Evolutionary conservation across 441 rosid species (phyloP).

Genomic region (Brassica balearica): DNA sequence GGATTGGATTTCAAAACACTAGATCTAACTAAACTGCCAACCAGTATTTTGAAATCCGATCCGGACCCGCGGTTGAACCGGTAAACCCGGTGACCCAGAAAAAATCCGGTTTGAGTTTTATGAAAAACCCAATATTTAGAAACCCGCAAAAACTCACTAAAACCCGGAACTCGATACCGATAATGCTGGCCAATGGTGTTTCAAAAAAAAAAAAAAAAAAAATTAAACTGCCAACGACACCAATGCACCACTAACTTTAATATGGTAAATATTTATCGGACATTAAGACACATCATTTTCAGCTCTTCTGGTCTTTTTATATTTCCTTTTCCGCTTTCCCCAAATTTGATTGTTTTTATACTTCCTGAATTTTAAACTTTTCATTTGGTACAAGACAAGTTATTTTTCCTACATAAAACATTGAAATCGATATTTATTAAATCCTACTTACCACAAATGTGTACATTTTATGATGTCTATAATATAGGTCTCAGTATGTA

Average conservation of each 20-base stretch:
- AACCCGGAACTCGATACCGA: no score
- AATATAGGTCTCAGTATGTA: constrained; percentile 14
- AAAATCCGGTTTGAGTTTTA: no score
- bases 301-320: constrained; percentile 19
- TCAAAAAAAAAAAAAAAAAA: no score
- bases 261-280: constrained; percentile 25
- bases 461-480: constrained; percentile 11
- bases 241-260: constrained; percentile 6
- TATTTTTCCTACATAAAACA: not conserved
- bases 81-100: no score
- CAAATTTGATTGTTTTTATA: not conserved
- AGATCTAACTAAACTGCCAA: no score
- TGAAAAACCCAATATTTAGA: no score
- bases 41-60: no score
- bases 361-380: not conserved
- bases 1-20: no score
- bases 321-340: not conserved
- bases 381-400: not conserved
- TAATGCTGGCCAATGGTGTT: no score
- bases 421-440: not conserved
- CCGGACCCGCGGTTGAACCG: no score
- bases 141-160: no score
- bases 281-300: constrained; percentile 35
- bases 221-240: not conserved
- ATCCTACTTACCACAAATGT: not conserved